Percentiles rank a stretch among this genome's conserved stretches.
Conservation (phyloP, 2,329 filamentous ascomycete genomes). For the Diplodia sapinea region DNA sequence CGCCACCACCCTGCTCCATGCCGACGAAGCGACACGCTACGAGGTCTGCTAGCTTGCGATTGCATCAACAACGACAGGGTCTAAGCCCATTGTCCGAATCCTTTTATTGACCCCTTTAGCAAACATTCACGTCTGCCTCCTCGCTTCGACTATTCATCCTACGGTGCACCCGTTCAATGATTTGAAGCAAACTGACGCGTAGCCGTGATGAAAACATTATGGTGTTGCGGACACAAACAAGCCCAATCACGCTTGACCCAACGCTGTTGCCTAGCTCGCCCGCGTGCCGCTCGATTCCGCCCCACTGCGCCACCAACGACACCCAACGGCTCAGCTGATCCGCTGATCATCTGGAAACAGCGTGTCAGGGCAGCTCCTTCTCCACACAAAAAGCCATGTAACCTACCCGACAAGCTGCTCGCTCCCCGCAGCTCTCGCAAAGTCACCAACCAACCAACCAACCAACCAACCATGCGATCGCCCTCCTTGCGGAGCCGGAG, state of each 20-base stretch:
- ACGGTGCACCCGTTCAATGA: too few species aligned
- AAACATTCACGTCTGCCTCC: accelerated
- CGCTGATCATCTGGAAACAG: neutral
- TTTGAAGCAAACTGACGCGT: too few species aligned
- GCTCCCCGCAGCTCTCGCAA: neutral
- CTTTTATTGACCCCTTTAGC: neutral
- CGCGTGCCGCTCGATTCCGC: neutral
- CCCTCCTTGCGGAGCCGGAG: neutral
- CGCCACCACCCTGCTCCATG: neutral
- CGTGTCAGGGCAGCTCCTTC: neutral
- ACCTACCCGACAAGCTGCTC: neutral
- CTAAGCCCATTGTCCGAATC: too few species aligned
- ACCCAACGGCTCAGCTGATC: neutral
- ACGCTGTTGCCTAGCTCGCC: neutral
- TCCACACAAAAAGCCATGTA: neutral
- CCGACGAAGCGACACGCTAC: neutral
- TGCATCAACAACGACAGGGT: neutral
- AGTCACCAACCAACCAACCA: neutral
- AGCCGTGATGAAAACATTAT: neutral
- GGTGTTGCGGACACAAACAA: neutral
- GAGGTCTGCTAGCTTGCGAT: neutral
- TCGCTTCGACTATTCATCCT: too few species aligned
- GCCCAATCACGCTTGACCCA: neutral
- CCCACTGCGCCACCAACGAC: neutral
- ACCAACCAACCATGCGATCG: neutral